A percentile compares a stretch with the other conserved stretches of the same genome.
These are phyloP conservation scores for Circinella minor DNA, from an alignment of 371 early-diverging fungal genomes.

Conservation along the genomic window DNA sequence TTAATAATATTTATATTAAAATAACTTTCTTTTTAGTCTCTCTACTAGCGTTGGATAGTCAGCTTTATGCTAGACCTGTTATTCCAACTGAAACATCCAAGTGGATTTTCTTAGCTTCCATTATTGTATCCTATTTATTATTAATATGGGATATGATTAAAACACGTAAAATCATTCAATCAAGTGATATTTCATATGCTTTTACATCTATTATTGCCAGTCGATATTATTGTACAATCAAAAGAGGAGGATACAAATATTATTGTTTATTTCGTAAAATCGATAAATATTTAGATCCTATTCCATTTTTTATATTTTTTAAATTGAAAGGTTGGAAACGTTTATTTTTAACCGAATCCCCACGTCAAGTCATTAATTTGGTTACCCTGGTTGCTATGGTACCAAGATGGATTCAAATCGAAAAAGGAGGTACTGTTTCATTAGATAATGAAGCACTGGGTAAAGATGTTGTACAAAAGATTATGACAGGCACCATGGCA, in stretches of 20 bases:
- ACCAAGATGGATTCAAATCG: constrained; percentile 35
- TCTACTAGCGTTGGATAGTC: constrained; percentile 17
- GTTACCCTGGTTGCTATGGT: constrained; percentile 38
- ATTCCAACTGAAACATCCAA: constrained; percentile 43
- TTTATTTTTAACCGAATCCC: constrained; percentile 83
- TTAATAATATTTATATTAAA: constrained; percentile 1
- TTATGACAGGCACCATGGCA: constrained; percentile 50
- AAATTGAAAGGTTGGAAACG: constrained; percentile 89
- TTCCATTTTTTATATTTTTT: constrained; percentile 89
- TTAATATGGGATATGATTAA: constrained; percentile 77
- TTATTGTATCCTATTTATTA: constrained; percentile 71
- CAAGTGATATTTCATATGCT: constrained; percentile 78
- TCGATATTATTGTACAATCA: constrained; percentile 55
- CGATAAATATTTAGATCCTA: constrained; percentile 63
- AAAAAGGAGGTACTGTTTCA: constrained; percentile 16
- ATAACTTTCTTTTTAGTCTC: constrained; percentile 14
- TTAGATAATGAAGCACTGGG: constrained; percentile 33
- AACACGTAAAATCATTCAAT: constrained; percentile 63
- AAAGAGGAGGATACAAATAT: constrained; percentile 64
- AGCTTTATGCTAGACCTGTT: constrained; percentile 22
- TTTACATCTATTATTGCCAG: constrained; percentile 79
- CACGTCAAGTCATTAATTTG: constrained; percentile 76
- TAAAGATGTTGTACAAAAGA: constrained; percentile 27
- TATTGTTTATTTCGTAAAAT: constrained; percentile 84
- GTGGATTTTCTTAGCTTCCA: constrained; percentile 74